Percentiles rank a stretch among this genome's conserved stretches.
These are phyloP conservation scores for Mallotus japonicus DNA, from an alignment of 441 rosid genomes.

Conservation along the genomic window DNA sequence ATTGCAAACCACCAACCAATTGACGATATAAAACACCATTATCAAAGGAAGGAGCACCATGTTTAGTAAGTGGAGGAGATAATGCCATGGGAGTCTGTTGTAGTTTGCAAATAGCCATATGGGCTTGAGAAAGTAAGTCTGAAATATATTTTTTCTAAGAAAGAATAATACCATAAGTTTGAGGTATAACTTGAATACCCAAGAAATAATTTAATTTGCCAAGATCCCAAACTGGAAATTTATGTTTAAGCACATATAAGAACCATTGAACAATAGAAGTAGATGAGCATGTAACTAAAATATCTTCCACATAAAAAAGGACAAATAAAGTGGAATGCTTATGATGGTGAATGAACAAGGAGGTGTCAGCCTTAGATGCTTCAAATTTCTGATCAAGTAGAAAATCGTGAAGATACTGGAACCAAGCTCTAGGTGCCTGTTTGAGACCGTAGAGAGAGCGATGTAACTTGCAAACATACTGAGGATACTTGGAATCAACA, in stretches of 20 bases:
- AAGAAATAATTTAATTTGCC: not conserved
- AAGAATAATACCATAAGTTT: not conserved
- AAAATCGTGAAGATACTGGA: not conserved
- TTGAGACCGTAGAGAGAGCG: not conserved
- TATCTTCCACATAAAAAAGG: not conserved
- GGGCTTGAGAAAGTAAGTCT: too few species aligned
- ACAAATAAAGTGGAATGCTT: too few species aligned
- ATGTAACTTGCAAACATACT: too few species aligned
- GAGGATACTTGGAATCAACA: too few species aligned
- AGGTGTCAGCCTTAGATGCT: not conserved
- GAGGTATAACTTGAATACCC: not conserved
- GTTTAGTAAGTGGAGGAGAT: not conserved
- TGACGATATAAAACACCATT: not conserved
- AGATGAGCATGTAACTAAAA: not conserved
- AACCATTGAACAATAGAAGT: not conserved
- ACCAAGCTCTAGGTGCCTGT: not conserved
- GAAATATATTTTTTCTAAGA: not conserved
- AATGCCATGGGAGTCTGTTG: not conserved
- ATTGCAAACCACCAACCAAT: not conserved
- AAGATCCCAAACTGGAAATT: not conserved
- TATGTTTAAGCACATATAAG: too few species aligned
- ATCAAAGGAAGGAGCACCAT: not conserved
- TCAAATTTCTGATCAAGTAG: not conserved
- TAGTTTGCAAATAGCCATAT: not conserved
- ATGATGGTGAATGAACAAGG: not conserved